Evolutionary conservation across 495 filamentous ascomycete genomes (phyloP), one percentile per base, ranked within the genome.

Genomic region (Neurospora sp.): DNA sequence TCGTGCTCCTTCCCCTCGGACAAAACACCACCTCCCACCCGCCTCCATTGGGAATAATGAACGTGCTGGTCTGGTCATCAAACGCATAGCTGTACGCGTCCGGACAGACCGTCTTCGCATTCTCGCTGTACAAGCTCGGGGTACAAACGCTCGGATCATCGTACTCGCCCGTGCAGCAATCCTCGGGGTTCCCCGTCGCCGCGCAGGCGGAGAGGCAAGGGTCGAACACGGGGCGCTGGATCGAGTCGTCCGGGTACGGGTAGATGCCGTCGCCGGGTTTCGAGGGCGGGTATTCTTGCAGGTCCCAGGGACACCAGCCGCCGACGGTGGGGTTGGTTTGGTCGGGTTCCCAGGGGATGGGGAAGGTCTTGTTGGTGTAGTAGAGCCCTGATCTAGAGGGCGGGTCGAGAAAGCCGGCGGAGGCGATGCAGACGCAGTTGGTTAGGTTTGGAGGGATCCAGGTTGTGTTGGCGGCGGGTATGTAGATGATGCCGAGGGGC

Each of bases 31-130:
- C 84, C 80, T 93, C 86, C 83, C 90, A 95, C 2, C 91, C 92
- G 6, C 87, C 89, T 6, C 91, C 92, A 37, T 83, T 83, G 0
- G 92, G 91, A 9, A 93, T 86, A 73, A 92, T 90, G 79, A 95
- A 94, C 0, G 92, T 94, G 59, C 88, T 90, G 7, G 85, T 86
- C 70, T 88, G 82, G 81, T 95, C 93, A 77, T 95, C 92, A 75
- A 88, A 94, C 11, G 92, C 91, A 77, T 87, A 95, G 77, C 89
- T 92, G 79, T 94, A 95, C 20, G 92, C 92, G 81, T 95, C 92
- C 3, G 92, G 92, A 79, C 92, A 95, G 18, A 94, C 86, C 20
- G 73, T 81, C 85, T 95, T 95, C 39, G 90, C 91, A 23, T 82
- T 78, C 72, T 79, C 84, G 72, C 87, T 88, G 78, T 93, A 95